A percentile compares a stretch with the other conserved stretches of the same genome.
Evolutionary conservation across 257 asterid species (phyloP).

Genomic region (Solanum paucissectum): DNA sequence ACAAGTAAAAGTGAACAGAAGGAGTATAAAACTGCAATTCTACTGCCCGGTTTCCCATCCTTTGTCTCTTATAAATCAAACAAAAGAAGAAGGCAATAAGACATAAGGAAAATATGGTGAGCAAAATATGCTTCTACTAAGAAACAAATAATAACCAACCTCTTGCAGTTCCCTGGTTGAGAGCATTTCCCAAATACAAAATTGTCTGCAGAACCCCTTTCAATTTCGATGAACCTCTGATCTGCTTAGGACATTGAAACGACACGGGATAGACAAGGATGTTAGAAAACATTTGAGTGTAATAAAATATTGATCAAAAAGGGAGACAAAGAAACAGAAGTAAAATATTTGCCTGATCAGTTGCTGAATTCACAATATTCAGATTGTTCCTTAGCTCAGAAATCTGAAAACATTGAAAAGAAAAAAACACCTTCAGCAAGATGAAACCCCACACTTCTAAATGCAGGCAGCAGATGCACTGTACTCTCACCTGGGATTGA

Average conservation of each 20-base stretch:
- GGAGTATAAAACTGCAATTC: neutral
- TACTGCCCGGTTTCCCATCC: neutral
- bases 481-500: constrained; percentile 43
- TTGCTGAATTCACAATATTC: constrained; percentile 49
- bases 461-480: neutral
- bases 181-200: constrained; percentile 80
- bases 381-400: constrained; percentile 48
- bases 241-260: constrained; percentile 28
- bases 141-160: constrained; percentile 23
- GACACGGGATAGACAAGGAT: neutral
- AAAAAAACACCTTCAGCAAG: neutral
- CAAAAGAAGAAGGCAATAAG: neutral
- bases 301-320: neutral
- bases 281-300: neutral
- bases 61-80: neutral
- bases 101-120: neutral
- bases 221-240: constrained; percentile 63
- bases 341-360: constrained; percentile 57
- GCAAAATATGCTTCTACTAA: neutral
- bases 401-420: constrained; percentile 27
- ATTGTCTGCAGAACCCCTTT: constrained; percentile 75
- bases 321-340: constrained; percentile 1
- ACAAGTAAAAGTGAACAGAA: neutral
- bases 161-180: constrained; percentile 89
- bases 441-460: neutral